phyloP scores from a whole-genome alignment of 169 alveolate species.

The Plasmodium adleri region DNA sequence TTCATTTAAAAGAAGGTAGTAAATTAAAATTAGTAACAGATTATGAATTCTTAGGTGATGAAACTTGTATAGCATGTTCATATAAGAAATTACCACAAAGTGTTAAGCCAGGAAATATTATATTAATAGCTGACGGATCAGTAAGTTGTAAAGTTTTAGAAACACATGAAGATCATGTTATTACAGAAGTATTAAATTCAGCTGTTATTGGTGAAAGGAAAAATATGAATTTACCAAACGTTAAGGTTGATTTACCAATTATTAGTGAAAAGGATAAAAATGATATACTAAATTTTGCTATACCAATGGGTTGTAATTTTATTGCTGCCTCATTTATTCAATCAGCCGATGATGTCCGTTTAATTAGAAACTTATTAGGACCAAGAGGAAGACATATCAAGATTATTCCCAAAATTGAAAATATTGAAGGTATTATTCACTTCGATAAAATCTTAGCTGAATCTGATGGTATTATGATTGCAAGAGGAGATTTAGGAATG shows the following conservation, averaged over 20 bases:
- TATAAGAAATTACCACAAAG: conserved; percentile 94
- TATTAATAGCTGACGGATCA: conserved; percentile 98
- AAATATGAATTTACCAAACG: conserved; percentile 99
- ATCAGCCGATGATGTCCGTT: conserved; percentile 85
- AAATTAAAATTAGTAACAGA: conserved; percentile 95
- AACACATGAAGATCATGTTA: conserved; percentile 88
- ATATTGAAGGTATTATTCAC: conserved; percentile 96
- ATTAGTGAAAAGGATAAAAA: conserved; percentile 97
- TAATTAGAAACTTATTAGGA: conserved; percentile 85
- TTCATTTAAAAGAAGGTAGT: conserved; percentile 93
- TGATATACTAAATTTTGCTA: conserved; percentile 97
- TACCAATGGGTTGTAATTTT: conserved; percentile 95
- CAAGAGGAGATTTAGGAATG: conserved; percentile 99
- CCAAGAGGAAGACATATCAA: conserved; percentile 94
- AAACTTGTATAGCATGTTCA: conserved; percentile 93
- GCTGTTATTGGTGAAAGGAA: conserved; percentile 97
- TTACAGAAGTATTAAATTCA: conserved; percentile 92
- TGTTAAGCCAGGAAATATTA: conserved; percentile 94
- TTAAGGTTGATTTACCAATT: conserved; percentile 97
- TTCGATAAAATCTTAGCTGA: conserved; percentile 95
- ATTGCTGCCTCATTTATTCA: conserved; percentile 95
- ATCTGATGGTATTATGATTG: conserved; percentile 99
- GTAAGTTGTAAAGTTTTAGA: conserved; percentile 93
- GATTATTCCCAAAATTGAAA: conserved; percentile 98
- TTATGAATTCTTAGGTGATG: conserved; percentile 94